Base-by-base conservation (phyloP, 164 flowering plant species). In the Sedum album region DNA sequence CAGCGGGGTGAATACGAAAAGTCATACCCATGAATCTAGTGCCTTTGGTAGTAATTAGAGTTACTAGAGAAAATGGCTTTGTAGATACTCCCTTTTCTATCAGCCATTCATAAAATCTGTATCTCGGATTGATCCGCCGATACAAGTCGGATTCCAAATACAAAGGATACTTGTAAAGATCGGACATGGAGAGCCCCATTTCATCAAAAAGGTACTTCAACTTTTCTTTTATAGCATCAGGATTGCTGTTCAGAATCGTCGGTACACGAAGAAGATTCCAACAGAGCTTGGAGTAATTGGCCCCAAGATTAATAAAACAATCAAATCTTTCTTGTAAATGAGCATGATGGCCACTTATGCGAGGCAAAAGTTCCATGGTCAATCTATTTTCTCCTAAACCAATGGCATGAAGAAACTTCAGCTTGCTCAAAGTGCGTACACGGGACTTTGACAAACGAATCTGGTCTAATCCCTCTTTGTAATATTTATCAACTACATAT, bases 301-400 rank as follows among this genome's bases (percentile, higher is more conserved):
- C 66, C 38, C 89, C 91, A 69, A 25, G 0, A 11, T 5, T 31
- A 48, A 85, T 76, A 67, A 86, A 83, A 70, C 72, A 80, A 77
- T 85, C 71, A 57, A 89, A 86, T 36, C 96, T 82, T 33, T 78
- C 77, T 57, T 81, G 79, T 46, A 90, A 72, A 66, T 81, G 81
- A 25, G 33, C 65, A 53, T 74, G 55, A 8, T 76, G 70, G 39
- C 92, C 88, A 72, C 79, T 81, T 67, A 82, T 17, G 31, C 71
- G 66, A 8, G 14, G 39, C 33, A 86, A 72, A 38, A 78, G 42
- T 41, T 65, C 75, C 31, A 84, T 38, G 14, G 89, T 82, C 69
- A 71, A 65, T 48, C 20, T 31, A 67, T 86, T 87, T 69, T 84
- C 86, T 65, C 89, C 93, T 71, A 81, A 89, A 21, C 96, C 93